phyloP scores from a whole-genome alignment of 495 filamentous ascomycete species.

The Trichoderma erinaceum region DNA sequence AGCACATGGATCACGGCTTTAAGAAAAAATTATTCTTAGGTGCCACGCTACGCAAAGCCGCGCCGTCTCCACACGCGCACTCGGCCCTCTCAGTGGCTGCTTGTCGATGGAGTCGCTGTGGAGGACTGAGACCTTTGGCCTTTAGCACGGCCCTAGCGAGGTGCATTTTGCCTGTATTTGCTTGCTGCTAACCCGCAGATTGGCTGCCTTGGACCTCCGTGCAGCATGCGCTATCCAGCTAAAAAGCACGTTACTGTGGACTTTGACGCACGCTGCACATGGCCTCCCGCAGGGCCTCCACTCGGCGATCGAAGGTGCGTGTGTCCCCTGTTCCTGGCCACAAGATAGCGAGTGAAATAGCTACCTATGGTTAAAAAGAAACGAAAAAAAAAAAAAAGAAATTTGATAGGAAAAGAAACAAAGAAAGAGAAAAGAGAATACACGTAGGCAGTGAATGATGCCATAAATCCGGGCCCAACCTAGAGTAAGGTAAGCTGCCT shows the following conservation, averaged over 20 bases:
- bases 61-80: neutral
- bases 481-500: neutral
- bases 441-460: neutral
- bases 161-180: conserved; percentile 6
- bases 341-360: neutral
- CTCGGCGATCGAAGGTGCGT: neutral
- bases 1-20: neutral
- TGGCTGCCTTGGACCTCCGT: neutral
- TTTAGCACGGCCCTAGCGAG: conserved; percentile 7
- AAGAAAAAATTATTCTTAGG: neutral
- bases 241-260: neutral
- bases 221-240: neutral
- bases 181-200: neutral
- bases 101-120: conserved; percentile 11
- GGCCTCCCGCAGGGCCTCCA: conserved; percentile 10
- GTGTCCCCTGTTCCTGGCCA: neutral
- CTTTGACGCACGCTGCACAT: conserved; percentile 9
- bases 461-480: neutral
- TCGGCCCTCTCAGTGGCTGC: neutral
- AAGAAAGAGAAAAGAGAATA: neutral
- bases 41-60: conserved; percentile 1
- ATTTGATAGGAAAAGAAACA: neutral
- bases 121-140: neutral
- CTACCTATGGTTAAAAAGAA: neutral
- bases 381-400: neutral